phyloP scores from a whole-genome alignment of 2,329 filamentous ascomycete genomes.

The Beauveria pseudobassiana region DNA sequence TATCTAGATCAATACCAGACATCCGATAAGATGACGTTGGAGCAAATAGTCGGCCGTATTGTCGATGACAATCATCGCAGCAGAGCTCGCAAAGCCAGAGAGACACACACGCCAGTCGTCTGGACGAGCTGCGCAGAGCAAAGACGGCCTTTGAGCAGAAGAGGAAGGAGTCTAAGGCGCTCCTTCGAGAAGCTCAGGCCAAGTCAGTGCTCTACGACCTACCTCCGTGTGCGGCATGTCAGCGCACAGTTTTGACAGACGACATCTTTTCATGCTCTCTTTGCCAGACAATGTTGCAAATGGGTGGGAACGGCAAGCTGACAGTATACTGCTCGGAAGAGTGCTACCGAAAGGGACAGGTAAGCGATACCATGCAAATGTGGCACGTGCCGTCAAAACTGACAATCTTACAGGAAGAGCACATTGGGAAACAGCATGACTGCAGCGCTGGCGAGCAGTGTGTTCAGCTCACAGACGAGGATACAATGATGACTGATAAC shows the following conservation, averaged over 20 bases:
- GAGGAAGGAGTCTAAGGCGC: constrained; percentile 30
- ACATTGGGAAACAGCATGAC: constrained; percentile 31
- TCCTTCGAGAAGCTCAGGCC: constrained; percentile 23
- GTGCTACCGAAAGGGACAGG: constrained; percentile 33
- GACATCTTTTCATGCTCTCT: constrained; percentile 35
- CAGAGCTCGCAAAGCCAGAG: constrained; percentile 27
- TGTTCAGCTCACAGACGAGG: constrained; percentile 30
- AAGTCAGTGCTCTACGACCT: constrained; percentile 29
- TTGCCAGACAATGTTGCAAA: constrained; percentile 35
- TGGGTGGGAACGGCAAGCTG: constrained; percentile 27
- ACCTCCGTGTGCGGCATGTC: constrained; percentile 34
- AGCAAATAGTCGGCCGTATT: constrained; percentile 28
- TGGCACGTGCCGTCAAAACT: background rate
- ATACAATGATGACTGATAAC: constrained; percentile 31
- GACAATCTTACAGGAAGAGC: constrained; percentile 25
- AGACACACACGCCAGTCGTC: constrained; percentile 29
- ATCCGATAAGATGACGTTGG: constrained; percentile 21
- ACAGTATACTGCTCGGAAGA: constrained; percentile 39
- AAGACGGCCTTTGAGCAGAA: constrained; percentile 42
- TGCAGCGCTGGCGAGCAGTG: constrained; percentile 36
- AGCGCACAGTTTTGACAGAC: constrained; percentile 24
- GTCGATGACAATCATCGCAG: constrained; percentile 24
- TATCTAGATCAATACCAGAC: constrained; percentile 32
- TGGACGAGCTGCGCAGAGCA: constrained; percentile 41
- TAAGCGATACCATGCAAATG: constrained; percentile 22